Evolutionary conservation across 768 basidiomycete genomes (phyloP), one percentile per base, ranked within the genome.

Genomic region (Xerocomus spinulosus): DNA sequence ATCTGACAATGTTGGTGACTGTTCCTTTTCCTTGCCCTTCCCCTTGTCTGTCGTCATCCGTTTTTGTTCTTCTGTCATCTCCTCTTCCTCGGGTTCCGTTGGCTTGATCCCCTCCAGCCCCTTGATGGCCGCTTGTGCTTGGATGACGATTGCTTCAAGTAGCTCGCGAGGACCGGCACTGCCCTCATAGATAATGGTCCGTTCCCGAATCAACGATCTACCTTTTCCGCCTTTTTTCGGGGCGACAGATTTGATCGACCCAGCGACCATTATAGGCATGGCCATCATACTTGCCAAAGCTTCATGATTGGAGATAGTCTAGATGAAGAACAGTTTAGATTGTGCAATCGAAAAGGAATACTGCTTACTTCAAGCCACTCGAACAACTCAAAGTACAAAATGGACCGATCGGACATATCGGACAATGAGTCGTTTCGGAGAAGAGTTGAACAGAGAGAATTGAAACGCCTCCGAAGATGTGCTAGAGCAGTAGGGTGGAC

Each of bases 281-380:
- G 90, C 92, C 82, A 95, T 90, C 87, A 94, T 93, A 51, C 87
- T 90, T 14, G 91, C 91, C 33, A 96, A 69, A 5, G 91, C 87
- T 73, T 95, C 94, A 53, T 96, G 93, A 55, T 84, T 85, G 6
- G 92, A 94, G 38, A 97, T 87, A 1, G 89, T 92, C 93, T 96
- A 46, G 15, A 45, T 8, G 20, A 37, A 44, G 13, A 64, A 41
- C 8, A 20, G 42, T 28, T 17, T 45, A 25, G 48, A 46, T 39
- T 15, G 32, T 15, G 33, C 29, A 34, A 15, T 33, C 21, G n/a
- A n/a, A 30, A 15, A 44, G 9, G 7, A 46, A 38, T 5, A 12
- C 1, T 21, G 17, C 57, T 58, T 68, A 91, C 92, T 81, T 93
- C 87, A 10, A 97, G 75, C 93, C 93, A 97, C 56, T 89, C 83